Evolutionary conservation across 139 green algal species (phyloP).

Genomic region (Coelastrella sp.): DNA sequence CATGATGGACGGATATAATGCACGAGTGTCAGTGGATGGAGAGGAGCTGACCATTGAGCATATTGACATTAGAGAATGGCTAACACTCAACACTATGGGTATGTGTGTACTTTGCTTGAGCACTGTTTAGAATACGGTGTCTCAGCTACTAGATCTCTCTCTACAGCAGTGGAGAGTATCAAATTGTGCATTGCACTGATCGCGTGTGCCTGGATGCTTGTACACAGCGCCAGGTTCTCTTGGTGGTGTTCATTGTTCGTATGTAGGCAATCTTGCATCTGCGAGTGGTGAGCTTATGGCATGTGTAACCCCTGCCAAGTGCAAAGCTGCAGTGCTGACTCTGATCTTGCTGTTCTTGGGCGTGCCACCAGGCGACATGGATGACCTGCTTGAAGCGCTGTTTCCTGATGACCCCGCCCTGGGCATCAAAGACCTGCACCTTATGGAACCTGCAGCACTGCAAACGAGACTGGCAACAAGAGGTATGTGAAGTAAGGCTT

Average conservation of each 20-base stretch:
- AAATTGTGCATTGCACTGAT: too few relatives aligned
- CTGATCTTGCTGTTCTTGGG: background rate
- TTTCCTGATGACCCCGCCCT: conserved; percentile 46
- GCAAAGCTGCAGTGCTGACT: too few relatives aligned
- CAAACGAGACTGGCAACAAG: conserved; percentile 49
- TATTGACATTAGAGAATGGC: conserved; percentile 26
- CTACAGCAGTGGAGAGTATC: too few relatives aligned
- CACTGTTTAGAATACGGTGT: too few relatives aligned
- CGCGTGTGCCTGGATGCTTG: too few relatives aligned
- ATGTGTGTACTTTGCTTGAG: background rate
- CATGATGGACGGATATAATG: conserved; percentile 62
- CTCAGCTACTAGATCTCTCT: too few relatives aligned
- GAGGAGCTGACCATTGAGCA: background rate
- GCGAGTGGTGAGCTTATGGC: too few relatives aligned
- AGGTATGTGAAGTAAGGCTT: background rate
- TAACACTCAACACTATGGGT: conserved; percentile 49
- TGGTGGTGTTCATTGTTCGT: too few relatives aligned
- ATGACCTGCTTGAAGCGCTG: conserved; percentile 58
- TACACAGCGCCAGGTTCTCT: too few relatives aligned
- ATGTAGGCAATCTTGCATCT: too few relatives aligned
- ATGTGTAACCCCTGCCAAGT: too few relatives aligned
- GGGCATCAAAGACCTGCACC: conserved; percentile 5
- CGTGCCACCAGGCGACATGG: conserved; percentile 55
- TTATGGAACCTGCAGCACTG: conserved; percentile 32
- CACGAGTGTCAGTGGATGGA: conserved; percentile 2